Conservation (phyloP, 2,329 filamentous ascomycete genomes). For the Curvularia verruculosa region DNA sequence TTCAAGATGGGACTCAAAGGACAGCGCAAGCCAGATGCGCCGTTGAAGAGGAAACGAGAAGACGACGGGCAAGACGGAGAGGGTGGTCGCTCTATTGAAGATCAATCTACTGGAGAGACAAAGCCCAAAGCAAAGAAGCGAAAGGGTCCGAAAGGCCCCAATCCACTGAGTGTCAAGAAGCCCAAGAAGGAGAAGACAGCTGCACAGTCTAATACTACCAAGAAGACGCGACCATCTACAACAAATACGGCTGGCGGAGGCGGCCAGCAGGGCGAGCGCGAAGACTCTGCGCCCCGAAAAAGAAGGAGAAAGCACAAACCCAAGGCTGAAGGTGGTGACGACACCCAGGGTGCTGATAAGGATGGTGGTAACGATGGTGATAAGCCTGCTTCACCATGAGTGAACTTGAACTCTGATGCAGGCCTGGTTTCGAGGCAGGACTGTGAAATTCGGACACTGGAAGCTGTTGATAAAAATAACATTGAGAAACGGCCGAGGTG, state of each 20-base stretch:
- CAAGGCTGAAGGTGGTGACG: conserved; percentile 33
- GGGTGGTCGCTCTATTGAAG: conserved; percentile 26
- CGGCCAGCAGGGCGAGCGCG: conserved; percentile 20
- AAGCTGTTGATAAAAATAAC: conserved; percentile 1
- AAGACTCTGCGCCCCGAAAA: conserved; percentile 42
- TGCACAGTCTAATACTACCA: conserved; percentile 16
- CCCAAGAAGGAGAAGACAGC: conserved; percentile 57
- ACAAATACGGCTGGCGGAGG: conserved; percentile 19
- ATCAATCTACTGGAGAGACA: conserved; percentile 26
- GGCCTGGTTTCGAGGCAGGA: not conserved
- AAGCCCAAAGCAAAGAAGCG: conserved; percentile 57
- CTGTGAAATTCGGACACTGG: conserved; percentile 20
- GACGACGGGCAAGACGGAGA: conserved; percentile 53
- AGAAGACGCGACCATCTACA: conserved; percentile 20
- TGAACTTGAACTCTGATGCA: not conserved
- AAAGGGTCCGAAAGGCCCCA: conserved; percentile 70
- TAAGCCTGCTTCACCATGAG: conserved; percentile 32
- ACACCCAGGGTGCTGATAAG: not conserved
- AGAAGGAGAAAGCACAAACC: conserved; percentile 50
- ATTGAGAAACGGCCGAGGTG: not conserved
- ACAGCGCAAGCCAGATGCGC: conserved; percentile 38
- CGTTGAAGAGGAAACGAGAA: conserved; percentile 49
- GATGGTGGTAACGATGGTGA: conserved; percentile 5
- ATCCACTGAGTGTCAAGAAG: conserved; percentile 75
- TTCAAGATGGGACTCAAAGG: conserved; percentile 71